Evolutionary conservation across 208 protist species (phyloP), one percentile per base, ranked within the genome.

Genomic region (Leishmania guyanensis): DNA sequence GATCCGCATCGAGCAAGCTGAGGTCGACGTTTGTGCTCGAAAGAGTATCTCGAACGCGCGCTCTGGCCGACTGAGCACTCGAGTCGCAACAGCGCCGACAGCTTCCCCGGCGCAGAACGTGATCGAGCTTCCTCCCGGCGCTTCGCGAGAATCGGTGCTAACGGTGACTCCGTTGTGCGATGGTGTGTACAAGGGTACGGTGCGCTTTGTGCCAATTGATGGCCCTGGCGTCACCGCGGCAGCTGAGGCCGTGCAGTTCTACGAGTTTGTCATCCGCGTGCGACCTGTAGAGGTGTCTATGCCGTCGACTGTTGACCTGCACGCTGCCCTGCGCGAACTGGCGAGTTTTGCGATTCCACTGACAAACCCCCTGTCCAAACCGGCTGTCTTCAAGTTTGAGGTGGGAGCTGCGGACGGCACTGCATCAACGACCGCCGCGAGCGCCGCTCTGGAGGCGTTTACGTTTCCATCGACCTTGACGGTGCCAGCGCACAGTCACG

Each of bases 301-400:
- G 33, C 75, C 81, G 58, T 86, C 81, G 20, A 83, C 81, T 53
- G 83, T 98, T 46, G 89, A 95, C 65, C 86, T 99, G 73, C 84
- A 88, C 20, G 90, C 98, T 2, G 64, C 88, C 3, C 90, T 98
- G 58, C 95, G 98, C n/a, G 88, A 88, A 77, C n/a, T 74, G 53
- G 84, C 93, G 12, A 85, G 80, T 60, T 87, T 98, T 77, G 84
- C 81, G 51, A 85, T 99, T 33, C 74, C 86, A 1, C 77, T 99
- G 71, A 90, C 87, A 50, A 99, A 99, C 89, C 96, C 97, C 16
- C 90, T 99, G 1, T 66, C 76, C 4, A 93, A 93, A 79, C 83
- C 89, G 16, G 93, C 95, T 48, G 91, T 82, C 12, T 86, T 98
- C 54, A 90, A 70, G 6, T 89, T 82, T 53, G 93, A 87, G 79